Conservation (phyloP, 106 monocot species). For the Ottelia alismoides region DNA sequence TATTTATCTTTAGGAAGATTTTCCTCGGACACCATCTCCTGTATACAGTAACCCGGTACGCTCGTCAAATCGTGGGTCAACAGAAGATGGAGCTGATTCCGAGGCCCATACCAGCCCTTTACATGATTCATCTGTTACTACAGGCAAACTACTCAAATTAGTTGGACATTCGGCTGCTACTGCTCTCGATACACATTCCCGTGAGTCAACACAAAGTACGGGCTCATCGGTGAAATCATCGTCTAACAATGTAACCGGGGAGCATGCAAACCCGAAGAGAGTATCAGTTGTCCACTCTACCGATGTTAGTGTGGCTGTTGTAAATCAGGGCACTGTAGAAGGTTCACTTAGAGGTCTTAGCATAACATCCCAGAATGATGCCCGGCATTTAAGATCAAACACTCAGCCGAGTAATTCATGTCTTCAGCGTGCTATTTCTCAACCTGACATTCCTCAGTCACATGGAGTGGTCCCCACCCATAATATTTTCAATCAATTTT, state of each 20-base stretch:
- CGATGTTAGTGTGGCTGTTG: slow-evolving; percentile 4
- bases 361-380: slow-evolving; percentile 31
- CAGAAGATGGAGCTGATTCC: slow-evolving; percentile 20
- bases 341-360: slow-evolving; percentile 42
- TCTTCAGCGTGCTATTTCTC: slow-evolving; percentile 10
- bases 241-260: slow-evolving; percentile 14
- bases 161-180: neutral
- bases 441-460: slow-evolving; percentile 24
- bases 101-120: slow-evolving; percentile 8
- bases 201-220: slow-evolving; percentile 2
- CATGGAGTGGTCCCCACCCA: slow-evolving; percentile 17
- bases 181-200: slow-evolving; percentile 3
- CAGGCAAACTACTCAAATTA: slow-evolving; percentile 9
- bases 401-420: slow-evolving; percentile 23
- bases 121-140: slow-evolving; percentile 18
- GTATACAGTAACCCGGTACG: slow-evolving; percentile 30
- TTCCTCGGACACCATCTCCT: slow-evolving; percentile 53
- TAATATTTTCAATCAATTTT: slow-evolving; percentile 21
- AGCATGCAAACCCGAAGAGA: slow-evolving; percentile 1
- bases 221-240: slow-evolving; percentile 8
- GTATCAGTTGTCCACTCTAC: too few species aligned
- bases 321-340: slow-evolving; percentile 22
- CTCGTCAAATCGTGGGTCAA: slow-evolving; percentile 22
- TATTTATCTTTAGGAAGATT: slow-evolving; percentile 50
- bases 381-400: slow-evolving; percentile 17